Conservation (phyloP, 225 moss, liverwort and hornwort species). For the Straminergon stramineum region DNA sequence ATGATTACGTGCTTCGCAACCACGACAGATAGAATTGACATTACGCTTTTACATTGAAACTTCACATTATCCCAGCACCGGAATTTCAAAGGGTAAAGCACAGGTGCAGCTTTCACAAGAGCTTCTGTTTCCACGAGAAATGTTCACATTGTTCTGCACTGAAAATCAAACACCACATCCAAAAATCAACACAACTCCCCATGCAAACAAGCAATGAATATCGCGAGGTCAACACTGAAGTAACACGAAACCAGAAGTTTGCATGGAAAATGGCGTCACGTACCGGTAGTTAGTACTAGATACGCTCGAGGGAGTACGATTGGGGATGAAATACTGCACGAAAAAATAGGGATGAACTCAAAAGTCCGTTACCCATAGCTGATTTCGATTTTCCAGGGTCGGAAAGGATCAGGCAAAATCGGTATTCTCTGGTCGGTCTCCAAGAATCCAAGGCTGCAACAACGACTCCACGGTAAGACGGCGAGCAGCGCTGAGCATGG, state of each 20-base stretch:
- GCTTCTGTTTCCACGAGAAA: slow-evolving; percentile 9
- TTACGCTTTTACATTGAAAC: not conserved
- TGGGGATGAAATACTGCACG: slow-evolving; percentile 48
- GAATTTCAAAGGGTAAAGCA: not conserved
- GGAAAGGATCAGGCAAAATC: slow-evolving; percentile 39
- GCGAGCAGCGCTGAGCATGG: slow-evolving; percentile 94
- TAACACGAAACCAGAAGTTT: not conserved
- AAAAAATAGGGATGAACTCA: slow-evolving; percentile 42
- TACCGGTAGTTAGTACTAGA: slow-evolving; percentile 7
- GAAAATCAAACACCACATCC: not conserved
- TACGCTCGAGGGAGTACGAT: slow-evolving; percentile 45
- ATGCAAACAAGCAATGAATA: not conserved
- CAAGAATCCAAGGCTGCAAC: slow-evolving; percentile 88
- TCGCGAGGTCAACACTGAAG: not conserved
- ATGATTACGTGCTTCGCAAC: not conserved
- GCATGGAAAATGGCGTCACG: not conserved
- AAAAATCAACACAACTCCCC: not conserved
- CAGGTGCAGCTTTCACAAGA: not conserved
- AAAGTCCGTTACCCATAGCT: slow-evolving; percentile 42
- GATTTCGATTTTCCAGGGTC: slow-evolving; percentile 35
- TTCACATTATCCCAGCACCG: not conserved
- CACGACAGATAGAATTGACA: not conserved
- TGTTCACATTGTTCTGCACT: slow-evolving; percentile 13
- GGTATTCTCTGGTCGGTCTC: slow-evolving; percentile 45
- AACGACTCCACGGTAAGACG: slow-evolving; percentile 87